Conservation (phyloP, 2,329 filamentous ascomycete genomes). For the Drechslerella dactyloides region DNA sequence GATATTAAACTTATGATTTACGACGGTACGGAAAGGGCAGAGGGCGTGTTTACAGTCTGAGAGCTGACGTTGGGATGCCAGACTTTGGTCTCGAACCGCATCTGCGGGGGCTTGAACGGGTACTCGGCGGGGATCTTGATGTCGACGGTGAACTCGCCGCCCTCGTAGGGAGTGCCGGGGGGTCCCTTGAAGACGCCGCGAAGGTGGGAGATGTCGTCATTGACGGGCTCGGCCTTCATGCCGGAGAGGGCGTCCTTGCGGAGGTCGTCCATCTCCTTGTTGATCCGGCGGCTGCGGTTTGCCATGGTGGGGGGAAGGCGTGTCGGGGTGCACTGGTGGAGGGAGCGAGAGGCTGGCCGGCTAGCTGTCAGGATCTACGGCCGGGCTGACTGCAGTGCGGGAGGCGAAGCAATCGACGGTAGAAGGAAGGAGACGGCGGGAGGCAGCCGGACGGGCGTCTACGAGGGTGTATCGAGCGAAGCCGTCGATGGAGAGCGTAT, state of each 20-base stretch:
- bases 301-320: conserved; percentile 57
- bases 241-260: conserved; percentile 75
- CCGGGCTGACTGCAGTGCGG: too few relatives aligned
- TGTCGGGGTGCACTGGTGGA: too few relatives aligned
- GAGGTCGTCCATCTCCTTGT: conserved; percentile 79
- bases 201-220: conserved; percentile 78
- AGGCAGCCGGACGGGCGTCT: too few relatives aligned
- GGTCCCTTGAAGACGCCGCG: conserved; percentile 83
- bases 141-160: conserved; percentile 80
- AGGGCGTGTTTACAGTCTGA: conserved; percentile 74
- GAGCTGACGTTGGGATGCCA: conserved; percentile 98
- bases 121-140: conserved; percentile 88
- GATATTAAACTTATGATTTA: too few relatives aligned
- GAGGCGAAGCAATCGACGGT: too few relatives aligned
- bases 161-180: conserved; percentile 90
- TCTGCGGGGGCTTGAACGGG: conserved; percentile 87
- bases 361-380: too few relatives aligned
- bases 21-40: too few relatives aligned
- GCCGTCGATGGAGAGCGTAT: not conserved
- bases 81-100: conserved; percentile 90
- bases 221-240: conserved; percentile 71
- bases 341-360: too few relatives aligned
- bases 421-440: too few relatives aligned
- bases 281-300: conserved; percentile 67
- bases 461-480: too few relatives aligned